phyloP scores from a whole-genome alignment of 768 basidiomycete species.

The Tephrocybe rancida region DNA sequence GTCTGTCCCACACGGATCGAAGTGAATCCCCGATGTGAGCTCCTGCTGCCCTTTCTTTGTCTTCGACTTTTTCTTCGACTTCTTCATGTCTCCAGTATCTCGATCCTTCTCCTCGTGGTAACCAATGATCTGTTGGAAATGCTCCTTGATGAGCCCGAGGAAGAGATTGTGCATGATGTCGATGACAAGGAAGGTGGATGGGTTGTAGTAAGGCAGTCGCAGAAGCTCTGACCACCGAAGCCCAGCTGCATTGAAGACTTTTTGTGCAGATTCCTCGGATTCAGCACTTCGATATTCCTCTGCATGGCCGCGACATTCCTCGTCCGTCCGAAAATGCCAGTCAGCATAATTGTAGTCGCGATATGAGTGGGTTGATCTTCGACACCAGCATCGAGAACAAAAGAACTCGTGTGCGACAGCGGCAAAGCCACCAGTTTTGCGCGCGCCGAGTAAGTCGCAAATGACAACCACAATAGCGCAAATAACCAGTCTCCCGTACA shows the following conservation, averaged over 20 bases:
- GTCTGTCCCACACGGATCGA: too few relatives aligned
- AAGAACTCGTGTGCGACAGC: conserved; percentile 1
- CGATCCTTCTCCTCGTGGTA: not conserved
- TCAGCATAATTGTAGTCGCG: conserved; percentile 8
- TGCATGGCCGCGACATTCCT: conserved; percentile 5
- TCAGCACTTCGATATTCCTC: conserved; percentile 18
- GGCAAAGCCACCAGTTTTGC: conserved; percentile 27
- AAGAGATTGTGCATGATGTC: conserved; percentile 34
- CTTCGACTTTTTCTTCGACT: not conserved
- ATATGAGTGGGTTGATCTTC: not conserved
- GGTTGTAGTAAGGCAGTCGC: conserved; percentile 13
- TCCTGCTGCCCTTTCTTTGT: not conserved
- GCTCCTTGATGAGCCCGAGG: conserved; percentile 23
- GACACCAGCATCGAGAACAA: conserved; percentile 12
- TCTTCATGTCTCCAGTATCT: too few relatives aligned
- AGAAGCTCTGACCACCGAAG: not conserved
- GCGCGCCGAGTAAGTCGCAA: conserved; percentile 29
- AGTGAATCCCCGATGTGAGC: too few relatives aligned
- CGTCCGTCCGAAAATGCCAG: conserved; percentile 18
- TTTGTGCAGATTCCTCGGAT: conserved; percentile 10
- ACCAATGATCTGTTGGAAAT: conserved; percentile 23
- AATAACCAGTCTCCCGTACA: conserved; percentile 3
- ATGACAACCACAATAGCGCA: conserved; percentile 21
- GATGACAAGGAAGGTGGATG: conserved; percentile 22
- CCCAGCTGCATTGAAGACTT: conserved; percentile 10